These are phyloP conservation scores for Xylaria nigripes DNA, from an alignment of 495 filamentous ascomycete species.

Conservation along the genomic window DNA sequence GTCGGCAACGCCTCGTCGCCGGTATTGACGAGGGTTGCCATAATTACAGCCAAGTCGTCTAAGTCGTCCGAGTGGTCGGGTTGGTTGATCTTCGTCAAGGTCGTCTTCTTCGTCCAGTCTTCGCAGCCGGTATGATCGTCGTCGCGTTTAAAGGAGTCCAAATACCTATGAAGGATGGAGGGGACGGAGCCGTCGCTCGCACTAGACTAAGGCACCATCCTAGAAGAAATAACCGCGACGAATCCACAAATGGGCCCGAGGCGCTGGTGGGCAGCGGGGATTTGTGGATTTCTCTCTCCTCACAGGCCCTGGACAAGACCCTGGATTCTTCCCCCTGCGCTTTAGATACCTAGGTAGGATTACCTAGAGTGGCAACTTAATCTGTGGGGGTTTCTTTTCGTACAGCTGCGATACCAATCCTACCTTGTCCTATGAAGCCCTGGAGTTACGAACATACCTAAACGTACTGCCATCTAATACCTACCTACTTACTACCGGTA, in stretches of 20 bases:
- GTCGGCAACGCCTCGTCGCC: slow-evolving; percentile 32
- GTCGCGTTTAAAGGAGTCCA: not conserved
- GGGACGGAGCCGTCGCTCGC: slow-evolving; percentile 1
- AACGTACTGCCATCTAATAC: no score
- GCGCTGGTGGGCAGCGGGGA: slow-evolving; percentile 7
- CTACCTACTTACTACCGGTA: no score
- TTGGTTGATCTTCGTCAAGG: not conserved
- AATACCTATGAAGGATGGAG: not conserved
- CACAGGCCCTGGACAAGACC: not conserved
- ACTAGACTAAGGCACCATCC: slow-evolving; percentile 10
- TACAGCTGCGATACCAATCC: not conserved
- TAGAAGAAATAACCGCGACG: slow-evolving; percentile 6
- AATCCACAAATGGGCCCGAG: slow-evolving; percentile 5
- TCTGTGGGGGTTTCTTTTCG: slow-evolving; percentile 1
- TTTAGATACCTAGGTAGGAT: no score
- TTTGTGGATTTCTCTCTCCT: slow-evolving; percentile 4
- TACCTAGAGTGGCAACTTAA: no score
- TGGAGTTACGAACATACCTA: no score
- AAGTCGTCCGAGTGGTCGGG: no score
- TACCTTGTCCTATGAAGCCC: not conserved
- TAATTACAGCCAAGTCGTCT: slow-evolving; percentile 13
- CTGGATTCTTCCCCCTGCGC: not conserved
- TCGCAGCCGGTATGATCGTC: not conserved
- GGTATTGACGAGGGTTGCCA: slow-evolving; percentile 37
- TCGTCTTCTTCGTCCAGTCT: not conserved